Evolutionary conservation across 345 rosid species (phyloP), one percentile per base, ranked within the genome.

Genomic region (Eutrema japonicum): DNA sequence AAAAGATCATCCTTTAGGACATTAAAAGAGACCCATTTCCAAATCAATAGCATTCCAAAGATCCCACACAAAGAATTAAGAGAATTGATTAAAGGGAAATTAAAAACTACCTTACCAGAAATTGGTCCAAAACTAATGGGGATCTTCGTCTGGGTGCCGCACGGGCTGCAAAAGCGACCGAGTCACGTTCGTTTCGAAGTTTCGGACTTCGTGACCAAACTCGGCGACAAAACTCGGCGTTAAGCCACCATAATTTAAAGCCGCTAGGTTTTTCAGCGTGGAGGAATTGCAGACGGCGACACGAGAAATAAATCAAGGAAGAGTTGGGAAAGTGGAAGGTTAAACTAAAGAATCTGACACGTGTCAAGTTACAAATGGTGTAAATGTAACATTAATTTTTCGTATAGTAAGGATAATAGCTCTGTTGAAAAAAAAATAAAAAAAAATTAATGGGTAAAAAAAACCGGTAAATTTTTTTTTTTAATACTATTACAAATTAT

Each of bases 231-330:
- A 22, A 43, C 9, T 69, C 27, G 64, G 61, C 48, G 42, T 36
- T 7, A 73, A 46, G 42, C 22, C 27, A 40, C 52, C 47, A 26
- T 65, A n/a, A 47, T 46, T 55, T 3, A 0, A 46, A 55, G 77
- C 37, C 37, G 52, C 41, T 74, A 74, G 55, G 78, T 51, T 66
- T 74, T 22, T 59, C 78, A 50, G 68, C 64, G 46, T 36, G 54
- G 72, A 74, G 30, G 42, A 49, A 66, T 66, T 67, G 66, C 73
- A 66, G 77, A 74, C 72, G 77, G 77, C 77, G 77, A 65, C 66
- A 57, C 66, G 43, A 40, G 59, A 74, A 49, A 74, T 53, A 65
- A 57, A 38, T 40, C 7, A n/a, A 10, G 9, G 51, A 36, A 55
- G 52, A 38, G 35, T 45, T 45, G 50, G 37, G 73, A 58, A 50